Base-by-base conservation (phyloP, 108 stramenopile genomes). In the Stephanodiscus minutulus region DNA sequence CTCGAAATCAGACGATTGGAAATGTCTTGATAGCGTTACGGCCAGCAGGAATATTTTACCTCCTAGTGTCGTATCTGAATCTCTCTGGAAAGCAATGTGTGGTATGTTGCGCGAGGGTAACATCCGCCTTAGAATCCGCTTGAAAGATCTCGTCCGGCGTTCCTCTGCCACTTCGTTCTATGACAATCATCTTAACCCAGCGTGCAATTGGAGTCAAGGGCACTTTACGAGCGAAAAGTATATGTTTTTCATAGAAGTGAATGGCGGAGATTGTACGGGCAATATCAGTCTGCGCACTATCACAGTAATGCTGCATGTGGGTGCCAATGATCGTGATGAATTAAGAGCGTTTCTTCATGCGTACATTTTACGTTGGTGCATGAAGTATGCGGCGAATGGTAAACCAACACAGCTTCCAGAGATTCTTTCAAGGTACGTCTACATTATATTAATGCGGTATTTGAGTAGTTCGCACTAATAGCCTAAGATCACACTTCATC, bases 321-420 rank as follows among this genome's bases (percentile, higher is more conserved):
- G 87, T 22, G 75, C 85, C 48, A 80, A 71, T 17, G 64, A 63
- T 24, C 31, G 27, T 31, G 87, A 88, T 74, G 85, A 89, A 72
- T 41, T 90, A 22, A 72, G 83, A 56, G 86, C 85, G 7, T 93
- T 80, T 76, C 31, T 84, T n/a, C 86, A 93, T 85, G 86, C 83
- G 36, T 66, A 76, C 15, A 50, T 86, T 47, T 20, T 86, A 12
- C 58, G 17, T 58, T 58, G 48, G 67, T 68, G 53, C 68, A 47
- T 75, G 36, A 18, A 61, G 46, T 41, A 73, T 53, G 56, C 9
- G 15, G 22, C 28, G 8, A 27, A 27, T 47, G 47, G 46, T 15
- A n/a, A 72, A 73, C 12, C 54, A 8, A 64, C 0, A 17, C 17
- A 60, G 47, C 47, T 48, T 48, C 31, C 0, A 72, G 20, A 35